Evolutionary conservation across 2,329 filamentous ascomycete species (phyloP).

Genomic region (Cytospora paraplurivora): DNA sequence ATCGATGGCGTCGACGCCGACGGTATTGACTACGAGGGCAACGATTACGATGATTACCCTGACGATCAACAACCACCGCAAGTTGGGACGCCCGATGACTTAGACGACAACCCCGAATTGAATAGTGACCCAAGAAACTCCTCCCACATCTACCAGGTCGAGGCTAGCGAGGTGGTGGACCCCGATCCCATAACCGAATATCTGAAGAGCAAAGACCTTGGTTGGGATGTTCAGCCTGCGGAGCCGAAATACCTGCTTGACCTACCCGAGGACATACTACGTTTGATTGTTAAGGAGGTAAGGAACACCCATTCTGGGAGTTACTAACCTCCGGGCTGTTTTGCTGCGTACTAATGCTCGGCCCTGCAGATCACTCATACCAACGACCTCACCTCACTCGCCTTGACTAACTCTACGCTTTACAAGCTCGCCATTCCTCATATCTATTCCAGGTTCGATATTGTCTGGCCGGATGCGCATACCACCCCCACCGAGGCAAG

Average conservation of each 20-base stretch:
- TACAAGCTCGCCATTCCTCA: slow-evolving; percentile 74
- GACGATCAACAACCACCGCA: slow-evolving; percentile 16
- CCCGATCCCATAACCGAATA: slow-evolving; percentile 39
- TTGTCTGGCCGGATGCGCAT: slow-evolving; percentile 79
- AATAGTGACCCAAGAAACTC: slow-evolving; percentile 23
- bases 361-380: slow-evolving; percentile 73
- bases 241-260: slow-evolving; percentile 69
- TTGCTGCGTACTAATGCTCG: slow-evolving; percentile 16
- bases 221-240: slow-evolving; percentile 63
- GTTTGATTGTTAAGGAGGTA: slow-evolving; percentile 78
- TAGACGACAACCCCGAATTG: slow-evolving; percentile 6
- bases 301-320: slow-evolving; percentile 31
- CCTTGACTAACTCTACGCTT: slow-evolving; percentile 75
- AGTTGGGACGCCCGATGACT: background rate
- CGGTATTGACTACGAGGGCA: slow-evolving; percentile 5
- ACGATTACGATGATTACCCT: slow-evolving; percentile 20
- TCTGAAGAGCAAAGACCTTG: slow-evolving; percentile 62
- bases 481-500: slow-evolving; percentile 66
- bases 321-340: slow-evolving; percentile 1
- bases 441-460: slow-evolving; percentile 85
- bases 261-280: slow-evolving; percentile 75
- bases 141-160: slow-evolving; percentile 27
- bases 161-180: slow-evolving; percentile 20
- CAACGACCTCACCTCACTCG: slow-evolving; percentile 78
- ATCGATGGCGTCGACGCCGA: slow-evolving; percentile 1